Conservation (phyloP, 1,284 basidiomycete species). For the Cutaneotrichosporon dermatis region DNA sequence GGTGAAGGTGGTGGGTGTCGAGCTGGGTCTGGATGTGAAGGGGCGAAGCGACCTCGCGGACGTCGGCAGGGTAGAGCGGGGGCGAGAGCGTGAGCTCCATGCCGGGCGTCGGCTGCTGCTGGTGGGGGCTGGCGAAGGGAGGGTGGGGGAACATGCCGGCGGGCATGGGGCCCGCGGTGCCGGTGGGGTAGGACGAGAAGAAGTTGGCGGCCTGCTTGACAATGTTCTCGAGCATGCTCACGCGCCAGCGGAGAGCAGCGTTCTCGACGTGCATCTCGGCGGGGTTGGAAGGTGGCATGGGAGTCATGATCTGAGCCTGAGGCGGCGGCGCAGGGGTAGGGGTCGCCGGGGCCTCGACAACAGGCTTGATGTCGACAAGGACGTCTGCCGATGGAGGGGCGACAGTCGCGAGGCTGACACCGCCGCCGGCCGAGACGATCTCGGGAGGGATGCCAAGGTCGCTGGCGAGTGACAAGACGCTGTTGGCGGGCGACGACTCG, state of each 20-base stretch:
- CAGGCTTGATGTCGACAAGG: slow-evolving; percentile 32
- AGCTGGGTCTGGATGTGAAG: slow-evolving; percentile 19
- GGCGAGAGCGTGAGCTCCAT: slow-evolving; percentile 35
- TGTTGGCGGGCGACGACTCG: slow-evolving; percentile 34
- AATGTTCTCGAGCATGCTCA: slow-evolving; percentile 38
- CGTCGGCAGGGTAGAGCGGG: slow-evolving; percentile 20
- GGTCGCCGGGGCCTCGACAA: slow-evolving; percentile 11
- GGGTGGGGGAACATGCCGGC: slow-evolving; percentile 1
- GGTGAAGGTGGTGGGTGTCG: slow-evolving; percentile 4
- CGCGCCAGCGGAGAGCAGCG: slow-evolving; percentile 33
- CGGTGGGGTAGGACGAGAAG: slow-evolving; percentile 21
- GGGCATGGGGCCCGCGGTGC: slow-evolving; percentile 8
- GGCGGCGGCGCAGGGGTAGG: slow-evolving; percentile 6
- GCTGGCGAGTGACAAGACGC: slow-evolving; percentile 32
- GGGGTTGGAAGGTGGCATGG: slow-evolving; percentile 5
- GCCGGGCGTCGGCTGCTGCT: slow-evolving; percentile 15
- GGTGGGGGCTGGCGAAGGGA: slow-evolving; percentile 9
- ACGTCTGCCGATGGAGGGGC: slow-evolving; percentile 36
- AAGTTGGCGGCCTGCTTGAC: slow-evolving; percentile 42
- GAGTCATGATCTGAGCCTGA: neutral
- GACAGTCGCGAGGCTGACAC: slow-evolving; percentile 40
- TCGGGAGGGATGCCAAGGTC: slow-evolving; percentile 37
- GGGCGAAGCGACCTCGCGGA: slow-evolving; percentile 17
- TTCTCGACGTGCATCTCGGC: slow-evolving; percentile 31
- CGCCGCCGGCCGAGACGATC: slow-evolving; percentile 30